Evolutionary conservation across 139 green algal genomes (phyloP).

Genomic region (Chlamydomonas sp.): DNA sequence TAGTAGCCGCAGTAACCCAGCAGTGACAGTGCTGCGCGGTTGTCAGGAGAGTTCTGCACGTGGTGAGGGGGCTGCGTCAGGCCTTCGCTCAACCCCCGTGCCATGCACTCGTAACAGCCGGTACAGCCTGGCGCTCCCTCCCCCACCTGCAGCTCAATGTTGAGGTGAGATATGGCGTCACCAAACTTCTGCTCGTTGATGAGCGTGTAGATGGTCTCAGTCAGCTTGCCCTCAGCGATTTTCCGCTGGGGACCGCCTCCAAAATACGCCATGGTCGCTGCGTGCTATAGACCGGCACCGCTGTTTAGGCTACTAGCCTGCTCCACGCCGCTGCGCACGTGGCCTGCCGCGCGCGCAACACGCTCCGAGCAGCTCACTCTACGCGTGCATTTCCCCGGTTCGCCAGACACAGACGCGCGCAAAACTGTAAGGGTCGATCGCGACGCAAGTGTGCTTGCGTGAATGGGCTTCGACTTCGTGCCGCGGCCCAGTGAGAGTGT

Average conservation of each 20-base stretch:
- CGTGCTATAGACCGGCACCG: too few relatives aligned
- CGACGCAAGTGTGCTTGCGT: too few relatives aligned
- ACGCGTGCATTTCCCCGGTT: too few relatives aligned
- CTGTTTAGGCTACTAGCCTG: too few relatives aligned
- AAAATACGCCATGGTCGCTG: conserved; percentile 19
- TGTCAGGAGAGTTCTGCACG: conserved; percentile 48
- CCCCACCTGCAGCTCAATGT: conserved; percentile 16
- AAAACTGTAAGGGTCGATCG: too few relatives aligned
- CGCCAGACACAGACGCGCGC: too few relatives aligned
- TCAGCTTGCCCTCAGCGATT: conserved; percentile 54
- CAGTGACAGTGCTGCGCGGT: conserved; percentile 57
- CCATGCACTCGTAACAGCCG: background rate
- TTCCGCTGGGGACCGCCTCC: conserved; percentile 15
- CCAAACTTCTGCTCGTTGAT: conserved; percentile 52
- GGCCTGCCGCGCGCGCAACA: too few relatives aligned
- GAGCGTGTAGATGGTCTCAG: conserved; percentile 54
- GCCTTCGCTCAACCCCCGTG: too few relatives aligned
- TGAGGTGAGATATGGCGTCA: conserved; percentile 9
- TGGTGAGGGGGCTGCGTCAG: background rate
- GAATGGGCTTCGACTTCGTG: too few relatives aligned
- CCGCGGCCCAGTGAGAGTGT: too few relatives aligned
- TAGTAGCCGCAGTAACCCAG: conserved; percentile 72
- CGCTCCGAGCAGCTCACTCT: too few relatives aligned
- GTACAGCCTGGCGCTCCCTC: background rate
- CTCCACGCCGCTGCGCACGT: too few relatives aligned